Evolutionary conservation across 305 asterid genomes (phyloP).

Genomic region (Withania somnifera): DNA sequence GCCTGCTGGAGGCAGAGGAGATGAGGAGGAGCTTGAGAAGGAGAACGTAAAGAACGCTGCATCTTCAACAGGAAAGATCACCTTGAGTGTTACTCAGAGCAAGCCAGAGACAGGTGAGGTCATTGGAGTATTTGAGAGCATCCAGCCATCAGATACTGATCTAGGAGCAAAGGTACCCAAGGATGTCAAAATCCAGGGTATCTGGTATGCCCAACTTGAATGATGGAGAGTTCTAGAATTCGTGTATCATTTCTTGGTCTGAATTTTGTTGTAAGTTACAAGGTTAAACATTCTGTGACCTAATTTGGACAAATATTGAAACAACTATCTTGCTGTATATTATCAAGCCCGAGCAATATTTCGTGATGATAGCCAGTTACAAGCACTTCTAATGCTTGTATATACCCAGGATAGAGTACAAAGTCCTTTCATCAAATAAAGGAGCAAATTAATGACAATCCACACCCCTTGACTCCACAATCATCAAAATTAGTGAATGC

Average conservation of each 20-base stretch:
- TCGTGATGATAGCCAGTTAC: neutral
- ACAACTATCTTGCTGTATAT: conserved; percentile 17
- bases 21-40: conserved; percentile 87
- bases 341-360: neutral
- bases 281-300: conserved; percentile 20
- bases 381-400: neutral
- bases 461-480: neutral
- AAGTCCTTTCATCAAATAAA: neutral
- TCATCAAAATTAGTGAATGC: neutral
- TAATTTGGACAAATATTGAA: conserved; percentile 23
- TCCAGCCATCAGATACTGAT: conserved; percentile 95
- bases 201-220: conserved; percentile 96
- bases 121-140: conserved; percentile 90
- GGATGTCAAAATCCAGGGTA: conserved; percentile 86
- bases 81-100: conserved; percentile 66
- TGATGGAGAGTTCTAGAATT: conserved; percentile 15
- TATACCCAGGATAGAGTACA: neutral
- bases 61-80: conserved; percentile 64
- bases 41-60: conserved; percentile 72
- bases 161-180: conserved; percentile 93
- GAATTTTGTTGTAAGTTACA: conserved; percentile 38
- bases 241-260: conserved; percentile 21
- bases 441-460: neutral
- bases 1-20: conserved; percentile 98
- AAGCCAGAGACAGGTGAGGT: conserved; percentile 97